Conservation (phyloP, 2,329 filamentous ascomycete genomes). For the Fusarium palustre region DNA sequence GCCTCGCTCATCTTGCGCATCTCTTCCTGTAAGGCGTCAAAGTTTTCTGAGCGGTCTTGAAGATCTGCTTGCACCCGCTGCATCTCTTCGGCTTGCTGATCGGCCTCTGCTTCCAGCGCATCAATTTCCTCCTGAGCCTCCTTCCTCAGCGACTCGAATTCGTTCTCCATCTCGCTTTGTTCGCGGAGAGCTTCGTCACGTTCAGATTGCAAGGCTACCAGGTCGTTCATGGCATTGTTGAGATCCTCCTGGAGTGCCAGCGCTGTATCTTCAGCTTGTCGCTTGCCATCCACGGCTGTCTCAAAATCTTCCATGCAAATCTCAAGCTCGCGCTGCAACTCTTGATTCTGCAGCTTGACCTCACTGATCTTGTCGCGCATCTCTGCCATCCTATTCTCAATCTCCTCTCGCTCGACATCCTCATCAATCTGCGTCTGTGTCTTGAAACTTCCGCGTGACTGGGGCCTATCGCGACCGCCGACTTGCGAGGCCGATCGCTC, state of each 20-base stretch:
- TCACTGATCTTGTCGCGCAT: slow-evolving; percentile 88
- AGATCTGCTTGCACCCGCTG: slow-evolving; percentile 78
- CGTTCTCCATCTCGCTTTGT: slow-evolving; percentile 67
- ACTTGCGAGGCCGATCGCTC: slow-evolving; percentile 94
- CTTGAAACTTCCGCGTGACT: slow-evolving; percentile 77
- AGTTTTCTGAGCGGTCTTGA: slow-evolving; percentile 83
- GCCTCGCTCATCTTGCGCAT: slow-evolving; percentile 93
- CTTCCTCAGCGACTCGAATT: slow-evolving; percentile 70
- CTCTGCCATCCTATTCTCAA: slow-evolving; percentile 85
- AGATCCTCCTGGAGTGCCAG: slow-evolving; percentile 82
- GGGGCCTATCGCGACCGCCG: slow-evolving; percentile 74
- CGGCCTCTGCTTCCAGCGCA: slow-evolving; percentile 75
- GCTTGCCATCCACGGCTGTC: slow-evolving; percentile 72
- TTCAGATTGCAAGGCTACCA: slow-evolving; percentile 82
- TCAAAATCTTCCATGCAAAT: slow-evolving; percentile 84
- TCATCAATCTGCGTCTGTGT: slow-evolving; percentile 72
- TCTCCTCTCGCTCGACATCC: slow-evolving; percentile 85
- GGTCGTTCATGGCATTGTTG: slow-evolving; percentile 80
- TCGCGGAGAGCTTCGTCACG: slow-evolving; percentile 85
- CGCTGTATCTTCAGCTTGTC: slow-evolving; percentile 68
- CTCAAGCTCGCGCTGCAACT: slow-evolving; percentile 84
- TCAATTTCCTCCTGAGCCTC: slow-evolving; percentile 76
- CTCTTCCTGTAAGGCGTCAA: slow-evolving; percentile 90
- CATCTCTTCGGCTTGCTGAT: slow-evolving; percentile 77
- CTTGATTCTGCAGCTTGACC: slow-evolving; percentile 89